A percentile compares a stretch with the other conserved stretches of the same genome.
Evolutionary conservation across 208 protist genomes (phyloP).

Genomic region (Crithidia acanthocephali): DNA sequence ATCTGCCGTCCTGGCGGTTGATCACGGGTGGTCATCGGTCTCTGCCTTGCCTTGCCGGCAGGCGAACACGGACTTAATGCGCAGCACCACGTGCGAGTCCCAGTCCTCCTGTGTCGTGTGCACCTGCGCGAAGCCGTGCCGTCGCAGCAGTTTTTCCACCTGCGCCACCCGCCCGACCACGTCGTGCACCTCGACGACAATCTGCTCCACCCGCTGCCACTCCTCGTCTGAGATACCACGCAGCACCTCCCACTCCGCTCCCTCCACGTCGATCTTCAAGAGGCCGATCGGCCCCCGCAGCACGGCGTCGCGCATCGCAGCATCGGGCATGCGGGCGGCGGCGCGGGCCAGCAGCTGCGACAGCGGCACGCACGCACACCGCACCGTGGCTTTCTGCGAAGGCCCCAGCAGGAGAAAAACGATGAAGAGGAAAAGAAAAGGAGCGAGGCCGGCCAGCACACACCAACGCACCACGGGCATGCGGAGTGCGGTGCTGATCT

Average conservation of each 20-base stretch:
- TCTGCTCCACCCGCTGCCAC: conserved; percentile 43
- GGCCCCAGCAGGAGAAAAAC: conserved; percentile 24
- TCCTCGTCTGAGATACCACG: conserved; percentile 28
- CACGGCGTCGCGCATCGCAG: conserved; percentile 5
- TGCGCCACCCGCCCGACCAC: conserved; percentile 27
- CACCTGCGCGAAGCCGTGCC: conserved; percentile 31
- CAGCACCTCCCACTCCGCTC: conserved; percentile 50
- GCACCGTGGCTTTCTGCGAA: conserved; percentile 14
- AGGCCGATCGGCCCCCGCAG: conserved; percentile 33
- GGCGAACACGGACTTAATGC: conserved; percentile 38
- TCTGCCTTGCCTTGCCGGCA: neutral
- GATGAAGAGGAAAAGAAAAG: conserved; percentile 23
- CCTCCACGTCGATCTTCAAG: conserved; percentile 57
- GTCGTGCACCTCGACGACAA: conserved; percentile 57
- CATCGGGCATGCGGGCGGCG: conserved; percentile 1
- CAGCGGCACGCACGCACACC: conserved; percentile 24
- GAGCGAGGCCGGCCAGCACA: conserved; percentile 8
- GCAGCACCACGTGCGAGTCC: conserved; percentile 33
- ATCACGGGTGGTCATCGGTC: neutral
- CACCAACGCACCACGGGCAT: conserved; percentile 21
- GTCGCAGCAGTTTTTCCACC: conserved; percentile 29
- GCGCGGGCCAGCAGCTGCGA: conserved; percentile 22
- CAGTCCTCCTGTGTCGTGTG: conserved; percentile 31
- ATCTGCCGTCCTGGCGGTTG: too few species aligned
- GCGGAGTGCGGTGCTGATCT: conserved; percentile 27